Base-by-base conservation (phyloP, 768 basidiomycete species). In the Russula virescens region DNA sequence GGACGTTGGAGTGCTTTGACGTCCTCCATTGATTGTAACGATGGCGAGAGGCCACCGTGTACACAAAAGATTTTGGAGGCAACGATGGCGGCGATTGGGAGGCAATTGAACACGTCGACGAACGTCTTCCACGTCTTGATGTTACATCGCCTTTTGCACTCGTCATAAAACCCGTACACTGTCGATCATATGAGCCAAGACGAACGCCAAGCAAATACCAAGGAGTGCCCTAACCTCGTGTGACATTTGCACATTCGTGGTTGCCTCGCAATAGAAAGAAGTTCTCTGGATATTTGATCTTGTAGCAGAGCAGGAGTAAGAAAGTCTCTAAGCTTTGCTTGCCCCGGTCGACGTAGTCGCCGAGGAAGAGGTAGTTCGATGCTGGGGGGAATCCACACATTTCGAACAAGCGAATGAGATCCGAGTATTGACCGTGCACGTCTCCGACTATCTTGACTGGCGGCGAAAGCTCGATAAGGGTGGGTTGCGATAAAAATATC, bases 111-210 rank as follows among this genome's bases (percentile, higher is more conserved):
- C 62, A 98, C 96, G 77, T 99, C 97, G 74, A 98, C 92, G 75
- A 99, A 98, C 2, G 94, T 95, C 78, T 96, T 98, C 97, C 97
- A 99, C 28, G 92, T 95, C 79, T 98, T 99, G 81, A 98, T 94
- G 75, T 96, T 98, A 81, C 94, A 97, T 67, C 97, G 85, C 72
- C 97, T 88, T 78, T 99, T 99, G 81, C 97, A 99, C 77, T 99
- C 97, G 77, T 98, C 97, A 75, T 99, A 99, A 78, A 99, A 99
- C 28, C 97, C 97, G 71, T 99, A 99, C 23, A 98, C 97, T 98
- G 71, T 38, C 55, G 51, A 65, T 51, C 56, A 53, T n/a, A n/a
- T 63, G 16, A 64, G 61, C 38, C 42, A 55, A 45, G 48, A 49
- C 52, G 51, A 31, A 60, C 28, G 62, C 58, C 60, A 26, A 57